These are phyloP conservation scores for Hericium rajendrae DNA, from an alignment of 768 basidiomycete genomes.

Conservation along the genomic window DNA sequence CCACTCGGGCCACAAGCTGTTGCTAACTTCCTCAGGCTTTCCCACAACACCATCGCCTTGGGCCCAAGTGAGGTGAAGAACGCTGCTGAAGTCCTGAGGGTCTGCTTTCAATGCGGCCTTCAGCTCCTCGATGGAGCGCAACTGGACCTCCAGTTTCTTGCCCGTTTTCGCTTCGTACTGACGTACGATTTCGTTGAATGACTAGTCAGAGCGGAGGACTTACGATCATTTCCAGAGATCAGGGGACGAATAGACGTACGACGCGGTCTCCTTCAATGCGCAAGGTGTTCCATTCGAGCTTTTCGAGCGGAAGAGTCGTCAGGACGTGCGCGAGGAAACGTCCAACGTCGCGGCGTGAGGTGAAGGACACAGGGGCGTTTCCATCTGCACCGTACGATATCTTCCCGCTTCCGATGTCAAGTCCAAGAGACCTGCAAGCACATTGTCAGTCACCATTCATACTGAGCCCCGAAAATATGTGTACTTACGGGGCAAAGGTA, in stretches of 20 bases:
- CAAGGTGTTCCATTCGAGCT: slow-evolving; percentile 6
- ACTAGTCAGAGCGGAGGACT: not conserved
- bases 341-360: slow-evolving; percentile 12
- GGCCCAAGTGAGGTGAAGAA: slow-evolving; percentile 4
- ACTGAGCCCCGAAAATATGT: not conserved
- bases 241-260: not conserved
- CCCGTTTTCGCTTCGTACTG: slow-evolving; percentile 10
- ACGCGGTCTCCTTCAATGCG: slow-evolving; percentile 12
- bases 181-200: slow-evolving; percentile 14
- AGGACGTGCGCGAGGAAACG: slow-evolving; percentile 14
- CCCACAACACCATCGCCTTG: slow-evolving; percentile 4
- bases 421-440: not conserved
- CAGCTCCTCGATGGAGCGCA: slow-evolving; percentile 5
- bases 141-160: slow-evolving; percentile 8
- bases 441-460: not conserved
- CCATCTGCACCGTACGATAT: slow-evolving; percentile 11
- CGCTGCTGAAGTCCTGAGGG: slow-evolving; percentile 7
- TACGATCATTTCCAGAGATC: not conserved
- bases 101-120: slow-evolving; percentile 7
- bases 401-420: slow-evolving; percentile 9
- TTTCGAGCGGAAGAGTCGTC: slow-evolving; percentile 8
- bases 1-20: slow-evolving; percentile 13
- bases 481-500: slow-evolving; percentile 2
- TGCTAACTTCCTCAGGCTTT: slow-evolving; percentile 1
- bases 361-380: slow-evolving; percentile 10